Evolutionary conservation across 2,329 filamentous ascomycete species (phyloP).

Genomic region (Calonectria fujianensis): DNA sequence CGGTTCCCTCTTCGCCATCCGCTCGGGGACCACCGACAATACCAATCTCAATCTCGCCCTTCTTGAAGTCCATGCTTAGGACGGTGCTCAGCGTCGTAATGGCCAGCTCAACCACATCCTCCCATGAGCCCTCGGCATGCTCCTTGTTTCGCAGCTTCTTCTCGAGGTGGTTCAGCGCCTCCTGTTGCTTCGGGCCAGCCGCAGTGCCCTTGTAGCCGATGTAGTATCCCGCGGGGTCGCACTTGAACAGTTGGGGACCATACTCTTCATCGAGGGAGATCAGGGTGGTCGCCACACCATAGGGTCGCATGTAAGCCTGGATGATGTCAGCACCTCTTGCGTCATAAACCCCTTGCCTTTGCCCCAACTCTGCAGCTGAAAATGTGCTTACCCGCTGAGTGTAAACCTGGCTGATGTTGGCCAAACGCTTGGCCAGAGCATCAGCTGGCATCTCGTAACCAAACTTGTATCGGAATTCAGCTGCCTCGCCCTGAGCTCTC

Average conservation of each 20-base stretch:
- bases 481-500: constrained; percentile 94
- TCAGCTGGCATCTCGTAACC: constrained; percentile 99
- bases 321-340: constrained; percentile 56
- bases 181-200: constrained; percentile 97
- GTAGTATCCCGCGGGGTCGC: constrained; percentile 98
- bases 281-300: constrained; percentile 95
- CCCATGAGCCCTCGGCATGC: constrained; percentile 91
- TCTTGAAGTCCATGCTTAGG: constrained; percentile 99
- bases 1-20: constrained; percentile 89
- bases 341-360: constrained; percentile 33
- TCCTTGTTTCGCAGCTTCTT: constrained; percentile 99
- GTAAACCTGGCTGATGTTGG: constrained; percentile 99
- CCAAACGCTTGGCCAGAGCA: constrained; percentile 94
- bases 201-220: constrained; percentile 99
- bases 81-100: constrained; percentile 97
- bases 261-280: constrained; percentile 95
- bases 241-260: constrained; percentile 98
- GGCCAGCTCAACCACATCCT: constrained; percentile 97
- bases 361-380: constrained; percentile 39
- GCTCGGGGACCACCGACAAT: constrained; percentile 91
- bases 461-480: constrained; percentile 98
- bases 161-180: constrained; percentile 98
- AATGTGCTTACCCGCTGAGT: constrained; percentile 85
- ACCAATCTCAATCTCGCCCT: constrained; percentile 97
- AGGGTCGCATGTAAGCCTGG: constrained; percentile 95